Evolutionary conservation across 1,284 basidiomycete genomes (phyloP), one percentile per base, ranked within the genome.

Genomic region (Heliocybe sulcata): DNA sequence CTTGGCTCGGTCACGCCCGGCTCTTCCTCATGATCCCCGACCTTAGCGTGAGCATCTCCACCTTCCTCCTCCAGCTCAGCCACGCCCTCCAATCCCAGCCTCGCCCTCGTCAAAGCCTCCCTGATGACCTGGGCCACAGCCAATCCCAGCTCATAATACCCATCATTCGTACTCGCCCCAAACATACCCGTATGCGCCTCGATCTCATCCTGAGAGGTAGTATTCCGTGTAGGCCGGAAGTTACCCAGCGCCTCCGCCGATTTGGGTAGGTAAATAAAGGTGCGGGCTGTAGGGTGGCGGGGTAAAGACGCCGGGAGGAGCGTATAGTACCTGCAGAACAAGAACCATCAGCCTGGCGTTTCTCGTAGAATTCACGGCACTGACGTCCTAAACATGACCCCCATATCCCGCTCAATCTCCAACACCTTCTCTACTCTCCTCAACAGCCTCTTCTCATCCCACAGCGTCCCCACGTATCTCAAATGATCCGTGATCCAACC

Each of bases 131-230:
- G 74, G 12, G 82, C 83, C 0, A 82, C 81, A 50, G 77, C 72
- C 42, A 94, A 70, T 0, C 93, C 94, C 2, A 98, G 75, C 59
- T 85, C 82, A 66, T 95, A 95, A 69, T 94, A 97, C 19, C 90
- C 90, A 60, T 94, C 90, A 62, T 96, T 96, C n/a, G 82, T 85
- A 59, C 77, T 79, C 3, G 82, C 79, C 58, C 81, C 80, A 69
- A 98, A 98, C 88, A 98, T 96, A 42, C 85, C 85, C 48, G 85
- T 90, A 65, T 98, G 94, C 11, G 92, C 94, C 58, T 87, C 77
- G 19, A 96, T 74, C 69, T 97, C 94, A 65, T 96, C 90, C 19
- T 75, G 62, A 0, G 88, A 89, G 26, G 85, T 65, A 1, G 73
- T 78, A 61, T 94, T 95, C 27, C 72, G 73, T 2, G 82, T 79